Evolutionary conservation across 805 yeast species (phyloP).

Genomic region (Metschnikowia lunata): DNA sequence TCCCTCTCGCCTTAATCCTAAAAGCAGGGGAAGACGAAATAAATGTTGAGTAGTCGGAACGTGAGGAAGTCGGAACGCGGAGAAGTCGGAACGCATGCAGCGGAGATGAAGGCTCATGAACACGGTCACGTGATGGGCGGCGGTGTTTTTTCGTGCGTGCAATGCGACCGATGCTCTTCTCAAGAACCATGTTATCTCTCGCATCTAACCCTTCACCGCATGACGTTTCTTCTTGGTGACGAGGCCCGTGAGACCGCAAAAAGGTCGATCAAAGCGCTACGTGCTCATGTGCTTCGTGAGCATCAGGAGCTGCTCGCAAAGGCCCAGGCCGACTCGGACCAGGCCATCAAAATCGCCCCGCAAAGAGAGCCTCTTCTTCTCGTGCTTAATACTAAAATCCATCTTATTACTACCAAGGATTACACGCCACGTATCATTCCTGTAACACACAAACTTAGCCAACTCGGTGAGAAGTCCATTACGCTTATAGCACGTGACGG

Average conservation of each 20-base stretch:
- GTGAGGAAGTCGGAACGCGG: too few species aligned
- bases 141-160: background rate
- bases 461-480: slow-evolving; percentile 46
- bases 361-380: slow-evolving; percentile 30
- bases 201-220: slow-evolving; percentile 2
- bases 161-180: background rate
- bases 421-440: slow-evolving; percentile 58
- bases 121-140: slow-evolving; percentile 4
- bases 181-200: background rate
- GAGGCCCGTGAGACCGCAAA: slow-evolving; percentile 18
- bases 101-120: background rate
- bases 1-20: too few species aligned
- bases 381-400: slow-evolving; percentile 45
- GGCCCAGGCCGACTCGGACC: background rate
- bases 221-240: slow-evolving; percentile 18
- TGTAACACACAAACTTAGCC: slow-evolving; percentile 47
- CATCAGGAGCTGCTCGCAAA: slow-evolving; percentile 4
- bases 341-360: slow-evolving; percentile 1
- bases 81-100: background rate
- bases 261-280: slow-evolving; percentile 14
- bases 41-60: background rate
- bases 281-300: slow-evolving; percentile 10
- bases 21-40: background rate
- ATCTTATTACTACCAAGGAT: slow-evolving; percentile 43
- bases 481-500: slow-evolving; percentile 74